Base-by-base conservation (phyloP, 441 rosid genomes). In the Brassica balearica region DNA sequence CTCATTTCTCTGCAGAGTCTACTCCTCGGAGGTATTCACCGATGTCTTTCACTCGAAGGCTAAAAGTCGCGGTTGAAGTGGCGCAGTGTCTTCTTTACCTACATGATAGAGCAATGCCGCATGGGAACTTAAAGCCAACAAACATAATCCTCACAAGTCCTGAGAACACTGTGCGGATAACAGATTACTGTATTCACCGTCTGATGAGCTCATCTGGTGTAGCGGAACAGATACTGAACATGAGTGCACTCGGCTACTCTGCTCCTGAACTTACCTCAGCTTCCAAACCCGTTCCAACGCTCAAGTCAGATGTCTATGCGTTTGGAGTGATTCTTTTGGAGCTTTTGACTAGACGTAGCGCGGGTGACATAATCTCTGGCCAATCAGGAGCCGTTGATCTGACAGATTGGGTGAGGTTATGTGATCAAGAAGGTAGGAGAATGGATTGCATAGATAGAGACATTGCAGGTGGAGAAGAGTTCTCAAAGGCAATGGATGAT, bases 381-480 rank as follows among this genome's bases (percentile, higher is more conserved):
- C 98, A 92, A 65, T 87, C 98, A 1, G 98, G 98, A 68, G 99
- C 97, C 0, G 98, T 95, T 6, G 98, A 95, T 79, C 90, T 95
- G 15, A 90, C 94, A 0, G 98, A 93, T 77, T 95, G 99, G 99
- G 95, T 95, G 41, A 79, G 86, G 68, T 77, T 93, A 32, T 93
- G 94, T 43, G 89, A 93, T 76, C 86, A 88, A 80, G 99, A 93
- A 88, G 99, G 97, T 27, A 84, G 98, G 61, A 89, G 92, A 75
- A 86, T 88, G 97, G 98, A 95, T 74, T 95, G 99, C 61, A 84
- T 95, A 3, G 99, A 95, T 82, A 84, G 98, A 71, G 99, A 93
- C 82, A 89, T 92, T 51, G 91, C 89, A 0, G 87, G 89, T 2
- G 97, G 94, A 72, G 99, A 93, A 87, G 97, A 90, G 78, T 88